Percentiles rank a stretch among this genome's conserved stretches.
These are phyloP conservation scores for Diaporthe sp. DNA, from an alignment of 2,329 filamentous ascomycete species.

Conservation along the genomic window DNA sequence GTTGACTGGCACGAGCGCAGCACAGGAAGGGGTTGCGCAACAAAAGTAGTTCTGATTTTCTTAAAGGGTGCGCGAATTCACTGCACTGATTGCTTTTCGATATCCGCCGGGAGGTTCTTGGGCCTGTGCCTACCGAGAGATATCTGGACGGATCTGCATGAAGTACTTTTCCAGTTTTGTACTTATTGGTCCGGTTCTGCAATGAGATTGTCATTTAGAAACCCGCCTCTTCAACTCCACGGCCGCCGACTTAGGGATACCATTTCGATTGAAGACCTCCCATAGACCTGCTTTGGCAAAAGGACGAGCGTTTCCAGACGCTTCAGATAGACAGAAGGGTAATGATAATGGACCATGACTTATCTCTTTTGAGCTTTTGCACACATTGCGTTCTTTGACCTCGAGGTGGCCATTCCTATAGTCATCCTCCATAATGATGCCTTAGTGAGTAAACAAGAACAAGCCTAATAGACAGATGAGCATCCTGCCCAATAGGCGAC, in stretches of 20 bases:
- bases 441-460: too few relatives aligned
- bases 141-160: slow-evolving; percentile 40
- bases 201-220: slow-evolving; percentile 41
- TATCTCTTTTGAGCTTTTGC: background rate
- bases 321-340: slow-evolving; percentile 36
- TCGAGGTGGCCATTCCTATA: too few relatives aligned
- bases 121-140: slow-evolving; percentile 32
- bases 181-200: slow-evolving; percentile 38
- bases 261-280: slow-evolving; percentile 25
- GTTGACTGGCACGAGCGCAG: slow-evolving; percentile 37
- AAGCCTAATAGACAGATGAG: too few relatives aligned
- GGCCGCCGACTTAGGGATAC: slow-evolving; percentile 13
- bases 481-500: background rate
- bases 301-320: slow-evolving; percentile 31
- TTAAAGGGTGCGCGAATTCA: slow-evolving; percentile 42
- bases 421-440: background rate
- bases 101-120: slow-evolving; percentile 36
- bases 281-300: slow-evolving; percentile 32
- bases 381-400: background rate
- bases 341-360: slow-evolving; percentile 38
- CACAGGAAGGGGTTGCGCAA: slow-evolving; percentile 38
- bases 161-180: slow-evolving; percentile 39
- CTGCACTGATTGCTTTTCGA: slow-evolving; percentile 42
- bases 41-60: slow-evolving; percentile 41
- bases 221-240: slow-evolving; percentile 19